phyloP scores from a whole-genome alignment of 2,329 filamentous ascomycete genomes.

The Cadophora luteo-olivacea region DNA sequence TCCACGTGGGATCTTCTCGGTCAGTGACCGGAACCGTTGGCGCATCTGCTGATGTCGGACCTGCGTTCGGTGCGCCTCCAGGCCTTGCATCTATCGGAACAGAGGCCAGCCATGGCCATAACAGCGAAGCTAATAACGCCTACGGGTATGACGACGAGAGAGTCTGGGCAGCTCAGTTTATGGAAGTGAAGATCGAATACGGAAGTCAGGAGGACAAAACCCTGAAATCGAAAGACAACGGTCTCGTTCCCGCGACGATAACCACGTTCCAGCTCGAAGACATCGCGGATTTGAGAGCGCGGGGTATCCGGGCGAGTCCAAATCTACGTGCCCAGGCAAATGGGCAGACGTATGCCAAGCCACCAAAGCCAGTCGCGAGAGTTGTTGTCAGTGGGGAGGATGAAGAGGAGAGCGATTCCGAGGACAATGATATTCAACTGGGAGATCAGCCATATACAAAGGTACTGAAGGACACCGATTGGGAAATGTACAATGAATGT shows the following conservation, averaged over 20 bases:
- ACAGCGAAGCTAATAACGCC: slow-evolving; percentile 4
- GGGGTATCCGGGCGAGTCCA: slow-evolving; percentile 11
- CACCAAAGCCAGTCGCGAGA: slow-evolving; percentile 13
- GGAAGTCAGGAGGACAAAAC: slow-evolving; percentile 14
- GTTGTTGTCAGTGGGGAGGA: slow-evolving; percentile 7
- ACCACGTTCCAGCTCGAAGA: slow-evolving; percentile 14
- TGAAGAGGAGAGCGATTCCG: not conserved
- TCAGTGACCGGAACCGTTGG: slow-evolving; percentile 16
- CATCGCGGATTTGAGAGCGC: slow-evolving; percentile 14
- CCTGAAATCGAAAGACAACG: slow-evolving; percentile 7
- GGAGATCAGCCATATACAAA: slow-evolving; percentile 6
- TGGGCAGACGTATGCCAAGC: slow-evolving; percentile 9
- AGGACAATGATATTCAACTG: slow-evolving; percentile 12
- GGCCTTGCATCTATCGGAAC: slow-evolving; percentile 4
- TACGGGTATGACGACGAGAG: slow-evolving; percentile 15
- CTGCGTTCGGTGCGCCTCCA: slow-evolving; percentile 4
- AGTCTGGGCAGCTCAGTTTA: slow-evolving; percentile 21
- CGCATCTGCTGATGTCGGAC: slow-evolving; percentile 13
- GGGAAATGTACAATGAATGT: slow-evolving; percentile 21
- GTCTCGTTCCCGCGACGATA: slow-evolving; percentile 4
- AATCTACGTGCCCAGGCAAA: slow-evolving; percentile 2
- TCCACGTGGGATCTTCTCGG: slow-evolving; percentile 10
- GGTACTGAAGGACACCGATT: slow-evolving; percentile 7
- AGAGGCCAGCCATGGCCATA: slow-evolving; percentile 4
- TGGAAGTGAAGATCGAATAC: slow-evolving; percentile 24